Evolutionary conservation across 148 eudicot genomes (phyloP).

Genomic region (Amaranthus palmeri): DNA sequence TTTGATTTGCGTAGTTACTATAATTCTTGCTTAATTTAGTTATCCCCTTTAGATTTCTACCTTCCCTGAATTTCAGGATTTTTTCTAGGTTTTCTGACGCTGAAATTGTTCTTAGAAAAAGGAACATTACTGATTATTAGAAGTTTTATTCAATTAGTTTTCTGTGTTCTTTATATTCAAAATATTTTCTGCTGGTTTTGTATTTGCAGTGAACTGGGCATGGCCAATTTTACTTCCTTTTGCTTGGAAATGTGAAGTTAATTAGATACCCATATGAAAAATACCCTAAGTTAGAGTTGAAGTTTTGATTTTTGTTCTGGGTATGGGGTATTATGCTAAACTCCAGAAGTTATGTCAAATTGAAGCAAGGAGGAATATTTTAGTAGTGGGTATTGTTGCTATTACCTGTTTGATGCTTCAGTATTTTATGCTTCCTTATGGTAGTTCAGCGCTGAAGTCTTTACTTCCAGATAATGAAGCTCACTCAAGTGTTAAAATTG

Average conservation of each 20-base stretch:
- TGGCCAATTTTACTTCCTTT: conserved; percentile 1
- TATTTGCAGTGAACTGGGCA: conserved; percentile 24
- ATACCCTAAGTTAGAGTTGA: background rate
- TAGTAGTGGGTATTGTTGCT: conserved; percentile 54
- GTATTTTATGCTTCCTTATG: conserved; percentile 62
- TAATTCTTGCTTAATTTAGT: background rate
- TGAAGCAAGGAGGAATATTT: conserved; percentile 49
- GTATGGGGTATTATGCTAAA: conserved; percentile 42
- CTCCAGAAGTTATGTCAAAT: conserved; percentile 41
- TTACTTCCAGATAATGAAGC: conserved; percentile 38
- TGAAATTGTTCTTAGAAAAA: background rate
- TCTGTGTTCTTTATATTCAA: background rate
- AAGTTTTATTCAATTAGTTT: background rate
- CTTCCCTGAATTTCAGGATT: background rate
- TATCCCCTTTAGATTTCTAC: background rate
- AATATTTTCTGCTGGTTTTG: background rate
- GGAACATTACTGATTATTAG: background rate
- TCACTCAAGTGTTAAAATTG: conserved; percentile 8
- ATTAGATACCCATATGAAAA: background rate
- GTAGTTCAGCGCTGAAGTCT: conserved; percentile 40
- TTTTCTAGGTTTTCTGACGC: background rate
- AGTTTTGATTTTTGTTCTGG: background rate
- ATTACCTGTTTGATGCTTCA: conserved; percentile 64
- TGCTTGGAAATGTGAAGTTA: background rate
- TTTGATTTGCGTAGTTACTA: background rate